These are phyloP conservation scores for Elsinoe batatas DNA, from an alignment of 2,329 filamentous ascomycete genomes.

Conservation along the genomic window DNA sequence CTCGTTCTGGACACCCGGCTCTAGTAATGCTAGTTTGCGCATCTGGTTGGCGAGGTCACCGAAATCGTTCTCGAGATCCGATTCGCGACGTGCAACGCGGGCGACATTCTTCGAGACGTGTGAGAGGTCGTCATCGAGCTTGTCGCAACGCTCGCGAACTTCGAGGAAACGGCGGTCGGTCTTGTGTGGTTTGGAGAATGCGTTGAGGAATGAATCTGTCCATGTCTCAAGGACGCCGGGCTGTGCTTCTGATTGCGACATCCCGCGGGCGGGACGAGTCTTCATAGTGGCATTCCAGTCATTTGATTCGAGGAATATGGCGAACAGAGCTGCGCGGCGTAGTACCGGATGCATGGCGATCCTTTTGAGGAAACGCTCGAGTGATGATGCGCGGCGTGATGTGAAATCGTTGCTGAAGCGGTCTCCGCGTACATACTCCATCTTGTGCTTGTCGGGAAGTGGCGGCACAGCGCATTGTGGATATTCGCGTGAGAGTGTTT, in stretches of 20 bases:
- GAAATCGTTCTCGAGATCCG: conserved; percentile 79
- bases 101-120: conserved; percentile 96
- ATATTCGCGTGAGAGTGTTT: conserved; percentile 77
- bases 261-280: conserved; percentile 56
- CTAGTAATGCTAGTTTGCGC: conserved; percentile 80
- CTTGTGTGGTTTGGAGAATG: conserved; percentile 92
- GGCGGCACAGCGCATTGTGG: conserved; percentile 88
- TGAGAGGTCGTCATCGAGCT: conserved; percentile 83
- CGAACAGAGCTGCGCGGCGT: conserved; percentile 69
- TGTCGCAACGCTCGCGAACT: conserved; percentile 83
- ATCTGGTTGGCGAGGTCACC: conserved; percentile 87
- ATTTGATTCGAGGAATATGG: conserved; percentile 80
- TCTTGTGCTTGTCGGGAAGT: conserved; percentile 95
- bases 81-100: conserved; percentile 76
- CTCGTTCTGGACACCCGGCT: conserved; percentile 73
- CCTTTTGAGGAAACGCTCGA: conserved; percentile 82
- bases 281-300: conserved; percentile 98
- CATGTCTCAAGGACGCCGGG: conserved; percentile 77
- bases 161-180: conserved; percentile 91
- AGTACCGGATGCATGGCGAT: conserved; percentile 82
- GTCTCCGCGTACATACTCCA: conserved; percentile 96
- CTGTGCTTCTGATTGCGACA: conserved; percentile 32
- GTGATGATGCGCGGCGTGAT: conserved; percentile 71
- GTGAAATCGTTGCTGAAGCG: conserved; percentile 93
- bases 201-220: conserved; percentile 92